phyloP scores from a whole-genome alignment of 1,284 basidiomycete species.

The Leccinum insolens region DNA sequence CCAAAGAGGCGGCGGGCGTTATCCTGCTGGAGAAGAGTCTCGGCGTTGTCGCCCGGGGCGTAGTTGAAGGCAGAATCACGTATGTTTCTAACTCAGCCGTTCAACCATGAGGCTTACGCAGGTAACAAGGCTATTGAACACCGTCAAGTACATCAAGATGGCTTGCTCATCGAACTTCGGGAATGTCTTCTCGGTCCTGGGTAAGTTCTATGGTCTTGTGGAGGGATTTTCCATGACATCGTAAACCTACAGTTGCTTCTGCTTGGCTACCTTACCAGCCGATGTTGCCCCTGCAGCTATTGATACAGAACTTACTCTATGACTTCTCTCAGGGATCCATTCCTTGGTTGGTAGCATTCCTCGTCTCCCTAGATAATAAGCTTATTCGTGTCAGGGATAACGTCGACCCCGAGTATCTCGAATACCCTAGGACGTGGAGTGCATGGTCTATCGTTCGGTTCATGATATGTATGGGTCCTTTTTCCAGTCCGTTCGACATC shows the following conservation, averaged over 20 bases:
- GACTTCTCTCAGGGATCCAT: slow-evolving; percentile 37
- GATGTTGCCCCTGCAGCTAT: slow-evolving; percentile 33
- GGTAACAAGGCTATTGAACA: slow-evolving; percentile 31
- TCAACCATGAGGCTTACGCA: slow-evolving; percentile 16
- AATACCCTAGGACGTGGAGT: slow-evolving; percentile 31
- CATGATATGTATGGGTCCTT: slow-evolving; percentile 35
- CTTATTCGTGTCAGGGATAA: slow-evolving; percentile 30
- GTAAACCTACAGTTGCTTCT: slow-evolving; percentile 27
- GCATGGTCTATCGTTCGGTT: slow-evolving; percentile 36
- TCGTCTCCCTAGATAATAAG: background rate
- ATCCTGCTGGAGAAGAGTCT: slow-evolving; percentile 80
- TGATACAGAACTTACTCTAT: slow-evolving; percentile 33
- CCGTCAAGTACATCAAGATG: slow-evolving; percentile 37
- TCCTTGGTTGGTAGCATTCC: slow-evolving; percentile 26
- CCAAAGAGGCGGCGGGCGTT: slow-evolving; percentile 97
- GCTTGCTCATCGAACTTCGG: slow-evolving; percentile 37
- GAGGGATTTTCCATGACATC: slow-evolving; percentile 3
- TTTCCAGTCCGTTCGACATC: slow-evolving; percentile 37
- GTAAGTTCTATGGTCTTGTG: slow-evolving; percentile 22
- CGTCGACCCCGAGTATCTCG: slow-evolving; percentile 36
- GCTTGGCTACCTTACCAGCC: slow-evolving; percentile 35
- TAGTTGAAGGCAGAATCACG: slow-evolving; percentile 37
- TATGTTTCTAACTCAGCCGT: slow-evolving; percentile 13
- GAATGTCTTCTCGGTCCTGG: slow-evolving; percentile 36
- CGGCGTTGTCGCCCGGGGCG: slow-evolving; percentile 34